Evolutionary conservation across 768 basidiomycete genomes (phyloP).

Genomic region (Agaricus subrufescens): DNA sequence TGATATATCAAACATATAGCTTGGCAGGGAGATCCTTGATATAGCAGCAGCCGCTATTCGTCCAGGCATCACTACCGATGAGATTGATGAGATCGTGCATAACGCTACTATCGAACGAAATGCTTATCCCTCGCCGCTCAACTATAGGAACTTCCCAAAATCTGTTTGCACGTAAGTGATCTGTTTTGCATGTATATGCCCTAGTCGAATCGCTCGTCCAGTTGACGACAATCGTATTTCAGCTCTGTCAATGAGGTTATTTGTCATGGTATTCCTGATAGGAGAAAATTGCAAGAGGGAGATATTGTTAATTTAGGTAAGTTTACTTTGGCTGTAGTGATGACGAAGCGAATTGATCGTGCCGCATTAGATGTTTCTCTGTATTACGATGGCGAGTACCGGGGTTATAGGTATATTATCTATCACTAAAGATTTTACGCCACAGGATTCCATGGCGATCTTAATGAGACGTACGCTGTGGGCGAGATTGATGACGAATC

Average conservation of each 20-base stretch:
- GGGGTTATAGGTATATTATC: neutral
- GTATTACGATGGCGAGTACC: constrained; percentile 63
- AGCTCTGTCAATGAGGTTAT: constrained; percentile 94
- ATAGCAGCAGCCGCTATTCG: constrained; percentile 79
- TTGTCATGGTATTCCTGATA: constrained; percentile 95
- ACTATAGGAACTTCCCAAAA: constrained; percentile 90
- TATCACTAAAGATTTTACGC: neutral
- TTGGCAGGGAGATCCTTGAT: constrained; percentile 90
- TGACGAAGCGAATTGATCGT: neutral
- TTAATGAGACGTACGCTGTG: constrained; percentile 92
- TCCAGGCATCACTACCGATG: constrained; percentile 95
- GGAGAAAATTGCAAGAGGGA: constrained; percentile 78
- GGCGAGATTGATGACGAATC: constrained; percentile 83
- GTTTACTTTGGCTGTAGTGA: neutral
- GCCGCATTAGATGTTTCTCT: constrained; percentile 61
- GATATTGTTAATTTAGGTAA: constrained; percentile 94
- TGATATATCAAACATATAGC: constrained; percentile 34
- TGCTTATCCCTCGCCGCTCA: constrained; percentile 91
- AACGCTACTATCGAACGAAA: constrained; percentile 86
- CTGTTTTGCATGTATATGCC: neutral
- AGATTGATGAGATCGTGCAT: constrained; percentile 92
- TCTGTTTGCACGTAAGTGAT: constrained; percentile 90
- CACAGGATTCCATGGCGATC: constrained; percentile 84
- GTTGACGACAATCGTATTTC: neutral
- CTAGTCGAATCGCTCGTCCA: neutral